Evolutionary conservation across 345 rosid genomes (phyloP), one percentile per base, ranked within the genome.

Genomic region (Citropsis articulata): DNA sequence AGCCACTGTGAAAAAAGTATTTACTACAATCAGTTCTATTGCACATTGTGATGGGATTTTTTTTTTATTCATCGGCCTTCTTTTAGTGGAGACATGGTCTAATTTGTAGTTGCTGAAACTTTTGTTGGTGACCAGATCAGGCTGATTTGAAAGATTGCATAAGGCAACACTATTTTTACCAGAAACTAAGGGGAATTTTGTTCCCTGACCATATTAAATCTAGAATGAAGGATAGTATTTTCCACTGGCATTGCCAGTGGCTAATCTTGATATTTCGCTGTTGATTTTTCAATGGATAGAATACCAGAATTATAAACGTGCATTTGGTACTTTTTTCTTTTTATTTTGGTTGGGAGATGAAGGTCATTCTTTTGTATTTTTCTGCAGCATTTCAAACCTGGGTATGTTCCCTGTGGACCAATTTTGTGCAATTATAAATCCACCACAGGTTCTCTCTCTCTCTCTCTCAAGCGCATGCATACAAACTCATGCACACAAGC

Each of bases 331-430:
- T 30, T 1, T 25, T 40, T 45, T 70, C 22, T 36, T n/a, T 66
- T 19, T 30, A 30, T 38, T 27, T 66, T n/a, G 14, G 71, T 81
- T 61, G 36, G 66, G 77, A 68, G 45, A 50, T 35, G 36, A 66
- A 35, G 2, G 4, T 65, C 19, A 21, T 22, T 66, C 25, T 72
- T 56, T n/a, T 80, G 42, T 73, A 45, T 78, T 30, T 40, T 86
- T 83, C 38, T 88, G 86, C 90, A 96, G 99, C 90, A 93, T 96
- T 87, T 96, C 99, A 75, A 96, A 96, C 85, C 90, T 96, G 24
- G 99, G 99, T 84, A 96, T 96, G 99, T 96, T 88, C 88, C 99
- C 98, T 8, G 94, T 96, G 71, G 97, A 93, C 84, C 85, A 88
- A n/a, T 96, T 96, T 81, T 86, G 91, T 67, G 99, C 98, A 78